Evolutionary conservation across 768 basidiomycete species (phyloP), one percentile per base, ranked within the genome.

Genomic region (Phaeotremella skinneri): DNA sequence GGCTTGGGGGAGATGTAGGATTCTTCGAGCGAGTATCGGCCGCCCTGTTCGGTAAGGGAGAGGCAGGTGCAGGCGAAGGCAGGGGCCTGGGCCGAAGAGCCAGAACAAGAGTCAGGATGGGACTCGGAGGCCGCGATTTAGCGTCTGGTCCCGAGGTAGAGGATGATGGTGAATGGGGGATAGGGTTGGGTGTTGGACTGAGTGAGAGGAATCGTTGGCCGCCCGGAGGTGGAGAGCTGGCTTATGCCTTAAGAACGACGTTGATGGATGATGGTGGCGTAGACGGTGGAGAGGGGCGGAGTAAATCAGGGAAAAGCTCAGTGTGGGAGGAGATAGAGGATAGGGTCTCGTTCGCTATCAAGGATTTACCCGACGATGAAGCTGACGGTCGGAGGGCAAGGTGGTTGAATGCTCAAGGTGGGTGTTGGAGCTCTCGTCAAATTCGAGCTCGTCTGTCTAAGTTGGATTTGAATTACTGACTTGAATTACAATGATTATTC

Each of bases 401-500:
- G 58, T 93, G 91, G 90, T 70, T 89, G 55, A 84, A 91, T 76
- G 90, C 91, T 0, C 80, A 86, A 42, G 83, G 90, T 90, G 74
- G 70, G 89, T 82, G 6, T 14, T 29, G 30, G 7, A 14, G 13
- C 7, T 20, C 27, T 2, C 5, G 42, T 20, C 31, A 17, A 9
- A 14, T 3, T 39, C 6, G 2, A 20, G 26, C 14, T 47, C 17
- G 23, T 43, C n/a, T 14, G 3, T 7, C 23, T 14, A 45, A 37
- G 34, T 7, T 7, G 9, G 7, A 37, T 7, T 37, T 6, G 23
- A 14, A 23, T 45, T 45, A 32, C 55, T 53, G 55, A 41, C 30
- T 7, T 34, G 20, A 20, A n/a, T n/a, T n/a, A n/a, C n/a, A n/a
- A n/a, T n/a, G n/a, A n/a, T n/a, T n/a, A n/a, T n/a, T n/a, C n/a